A percentile compares a stretch with the other conserved stretches of the same genome.
phyloP scores from a whole-genome alignment of 345 rosid genomes.

The Eucalyptus camaldulensis region DNA sequence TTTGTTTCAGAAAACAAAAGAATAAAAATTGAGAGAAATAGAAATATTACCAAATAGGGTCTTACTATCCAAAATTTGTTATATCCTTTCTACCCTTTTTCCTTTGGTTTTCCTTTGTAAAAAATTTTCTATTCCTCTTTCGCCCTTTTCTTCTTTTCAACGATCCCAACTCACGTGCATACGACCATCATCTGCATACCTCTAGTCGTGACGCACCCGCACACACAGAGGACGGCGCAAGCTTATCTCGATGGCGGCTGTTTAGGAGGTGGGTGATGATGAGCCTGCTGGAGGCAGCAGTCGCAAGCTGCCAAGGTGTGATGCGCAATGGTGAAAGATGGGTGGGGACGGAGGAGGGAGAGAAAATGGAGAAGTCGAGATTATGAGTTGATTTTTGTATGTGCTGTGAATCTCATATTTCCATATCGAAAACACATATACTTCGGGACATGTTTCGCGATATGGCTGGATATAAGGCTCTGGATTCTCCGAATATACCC shows the following conservation, averaged over 20 bases:
- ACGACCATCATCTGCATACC: background rate
- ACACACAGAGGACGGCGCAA: background rate
- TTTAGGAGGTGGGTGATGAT: background rate
- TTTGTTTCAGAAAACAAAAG: fast-evolving
- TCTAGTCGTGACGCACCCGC: background rate
- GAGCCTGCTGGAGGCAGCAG: background rate
- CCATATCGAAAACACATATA: background rate
- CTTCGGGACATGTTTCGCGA: background rate
- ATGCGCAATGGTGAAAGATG: background rate
- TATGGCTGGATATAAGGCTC: background rate
- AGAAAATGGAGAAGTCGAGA: background rate
- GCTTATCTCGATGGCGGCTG: background rate
- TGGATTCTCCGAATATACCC: background rate
- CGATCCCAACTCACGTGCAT: background rate
- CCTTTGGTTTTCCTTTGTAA: background rate
- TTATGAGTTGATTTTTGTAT: background rate
- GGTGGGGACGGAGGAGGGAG: background rate
- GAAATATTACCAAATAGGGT: fast-evolving
- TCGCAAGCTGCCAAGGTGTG: background rate
- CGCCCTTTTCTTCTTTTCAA: background rate
- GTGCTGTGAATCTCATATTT: background rate
- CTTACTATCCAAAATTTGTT: background rate
- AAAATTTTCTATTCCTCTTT: background rate
- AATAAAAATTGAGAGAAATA: fast-evolving
- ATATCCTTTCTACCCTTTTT: background rate